These are phyloP conservation scores for Rhizopogon parksii DNA, from an alignment of 1,284 basidiomycete genomes.

Conservation along the genomic window DNA sequence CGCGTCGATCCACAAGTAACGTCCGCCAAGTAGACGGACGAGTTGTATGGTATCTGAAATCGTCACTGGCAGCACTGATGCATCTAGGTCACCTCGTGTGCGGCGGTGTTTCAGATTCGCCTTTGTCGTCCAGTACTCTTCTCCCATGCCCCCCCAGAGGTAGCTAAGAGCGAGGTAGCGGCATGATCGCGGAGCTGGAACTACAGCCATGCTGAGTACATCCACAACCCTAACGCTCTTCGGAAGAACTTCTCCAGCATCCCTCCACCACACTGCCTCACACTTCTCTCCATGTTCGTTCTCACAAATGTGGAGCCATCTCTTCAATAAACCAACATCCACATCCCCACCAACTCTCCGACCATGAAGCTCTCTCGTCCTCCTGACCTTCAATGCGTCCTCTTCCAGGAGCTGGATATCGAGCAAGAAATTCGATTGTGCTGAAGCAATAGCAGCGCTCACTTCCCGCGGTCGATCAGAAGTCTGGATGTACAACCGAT, in stretches of 20 bases:
- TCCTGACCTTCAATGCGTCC: conserved; percentile 10
- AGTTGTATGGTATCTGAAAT: conserved; percentile 7
- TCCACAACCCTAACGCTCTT: conserved; percentile 8
- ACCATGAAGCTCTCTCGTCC: conserved; percentile 16
- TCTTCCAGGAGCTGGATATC: conserved; percentile 17
- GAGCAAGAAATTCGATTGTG: background rate
- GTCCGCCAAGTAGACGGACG: conserved; percentile 3
- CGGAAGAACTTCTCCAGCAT: conserved; percentile 3
- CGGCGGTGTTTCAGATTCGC: conserved; percentile 2
- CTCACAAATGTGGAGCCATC: conserved; percentile 5
- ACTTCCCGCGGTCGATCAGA: too few species aligned
- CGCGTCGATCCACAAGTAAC: conserved; percentile 10
- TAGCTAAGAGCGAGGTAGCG: conserved; percentile 15
- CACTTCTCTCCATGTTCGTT: conserved; percentile 2
- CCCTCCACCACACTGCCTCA: conserved; percentile 5
- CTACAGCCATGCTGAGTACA: conserved; percentile 9
- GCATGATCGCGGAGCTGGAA: conserved; percentile 6
- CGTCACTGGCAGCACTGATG: conserved; percentile 2
- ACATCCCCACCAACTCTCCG: conserved; percentile 12
- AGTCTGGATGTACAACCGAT: too few species aligned
- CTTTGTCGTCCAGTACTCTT: conserved; percentile 6
- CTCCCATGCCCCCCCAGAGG: conserved; percentile 5
- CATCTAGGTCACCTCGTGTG: background rate
- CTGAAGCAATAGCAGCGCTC: too few species aligned
- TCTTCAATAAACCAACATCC: conserved; percentile 8